Conservation (phyloP, 2,329 filamentous ascomycete species). For the Bertia moriformis region DNA sequence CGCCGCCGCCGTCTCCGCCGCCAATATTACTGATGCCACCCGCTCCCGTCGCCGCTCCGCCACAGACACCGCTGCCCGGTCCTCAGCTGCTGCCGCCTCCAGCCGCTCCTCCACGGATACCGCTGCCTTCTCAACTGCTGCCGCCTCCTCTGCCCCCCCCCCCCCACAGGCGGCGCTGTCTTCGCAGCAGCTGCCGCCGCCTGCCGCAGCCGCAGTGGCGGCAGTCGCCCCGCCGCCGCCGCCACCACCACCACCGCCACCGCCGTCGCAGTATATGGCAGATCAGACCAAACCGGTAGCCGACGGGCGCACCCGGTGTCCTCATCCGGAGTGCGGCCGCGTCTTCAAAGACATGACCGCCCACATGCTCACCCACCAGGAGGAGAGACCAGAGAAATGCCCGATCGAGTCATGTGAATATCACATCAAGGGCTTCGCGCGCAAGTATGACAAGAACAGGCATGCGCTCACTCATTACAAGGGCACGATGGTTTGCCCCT, state of each 20-base stretch:
- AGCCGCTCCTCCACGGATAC: too few relatives aligned
- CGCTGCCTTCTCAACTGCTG: too few relatives aligned
- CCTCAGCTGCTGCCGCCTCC: too few relatives aligned
- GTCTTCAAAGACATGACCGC: conserved; percentile 57
- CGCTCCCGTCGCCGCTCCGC: too few relatives aligned
- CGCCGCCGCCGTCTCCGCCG: too few relatives aligned
- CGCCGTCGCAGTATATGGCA: conserved; percentile 8
- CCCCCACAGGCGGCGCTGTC: too few relatives aligned
- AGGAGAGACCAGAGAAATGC: conserved; percentile 88
- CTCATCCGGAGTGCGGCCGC: conserved; percentile 41
- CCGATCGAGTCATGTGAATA: conserved; percentile 89
- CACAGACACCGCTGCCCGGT: too few relatives aligned
- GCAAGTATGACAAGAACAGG: conserved; percentile 96
- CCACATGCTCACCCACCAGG: conserved; percentile 92
- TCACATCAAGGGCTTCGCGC: conserved; percentile 81
- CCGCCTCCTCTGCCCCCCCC: too few relatives aligned
- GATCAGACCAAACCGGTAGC: conserved; percentile 13
- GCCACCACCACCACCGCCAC: not conserved
- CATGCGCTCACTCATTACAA: conserved; percentile 96
- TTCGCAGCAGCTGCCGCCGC: too few relatives aligned
- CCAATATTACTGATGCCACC: too few relatives aligned
- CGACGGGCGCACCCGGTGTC: conserved; percentile 33
- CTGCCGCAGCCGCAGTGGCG: conserved; percentile 1
- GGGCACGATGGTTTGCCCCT: conserved; percentile 93
- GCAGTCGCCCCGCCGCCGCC: conserved; percentile 1